Evolutionary conservation across 495 filamentous ascomycete species (phyloP).

Genomic region (Aspergillus cavernicola): DNA sequence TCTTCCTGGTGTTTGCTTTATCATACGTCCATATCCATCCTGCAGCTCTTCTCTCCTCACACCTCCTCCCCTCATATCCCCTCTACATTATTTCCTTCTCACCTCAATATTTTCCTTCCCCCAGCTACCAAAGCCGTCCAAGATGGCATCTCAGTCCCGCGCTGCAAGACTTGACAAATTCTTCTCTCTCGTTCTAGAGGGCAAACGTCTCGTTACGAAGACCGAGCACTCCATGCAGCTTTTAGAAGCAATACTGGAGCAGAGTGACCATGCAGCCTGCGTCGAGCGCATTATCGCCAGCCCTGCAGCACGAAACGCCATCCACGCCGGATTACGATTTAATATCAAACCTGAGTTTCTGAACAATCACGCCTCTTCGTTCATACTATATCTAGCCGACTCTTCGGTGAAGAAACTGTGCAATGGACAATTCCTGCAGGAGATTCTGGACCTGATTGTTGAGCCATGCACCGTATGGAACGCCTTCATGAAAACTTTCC

Average conservation of each 20-base stretch:
- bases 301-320: conserved; percentile 38
- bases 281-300: conserved; percentile 54
- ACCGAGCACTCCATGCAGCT: conserved; percentile 48
- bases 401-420: conserved; percentile 47
- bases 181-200: conserved; percentile 30
- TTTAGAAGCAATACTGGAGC: conserved; percentile 54
- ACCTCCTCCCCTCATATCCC: background rate
- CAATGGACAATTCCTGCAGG: conserved; percentile 51
- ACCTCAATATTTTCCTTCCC: background rate
- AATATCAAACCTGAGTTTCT: conserved; percentile 50
- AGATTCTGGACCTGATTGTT: conserved; percentile 49
- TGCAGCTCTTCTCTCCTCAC: background rate
- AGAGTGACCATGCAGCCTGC: conserved; percentile 46
- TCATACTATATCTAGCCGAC: conserved; percentile 27
- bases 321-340: conserved; percentile 48
- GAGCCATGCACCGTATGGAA: conserved; percentile 63
- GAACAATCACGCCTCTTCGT: conserved; percentile 29
- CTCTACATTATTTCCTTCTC: background rate
- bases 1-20: background rate
- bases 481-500: conserved; percentile 45
- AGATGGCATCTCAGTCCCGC: conserved; percentile 18
- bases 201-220: conserved; percentile 28
- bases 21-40: too few species aligned
- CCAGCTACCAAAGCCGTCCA: background rate
- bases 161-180: conserved; percentile 25